A percentile compares a stretch with the other conserved stretches of the same genome.
Evolutionary conservation across 352 stramenopile species (phyloP).

Genomic region (Phytopythium delawarense): DNA sequence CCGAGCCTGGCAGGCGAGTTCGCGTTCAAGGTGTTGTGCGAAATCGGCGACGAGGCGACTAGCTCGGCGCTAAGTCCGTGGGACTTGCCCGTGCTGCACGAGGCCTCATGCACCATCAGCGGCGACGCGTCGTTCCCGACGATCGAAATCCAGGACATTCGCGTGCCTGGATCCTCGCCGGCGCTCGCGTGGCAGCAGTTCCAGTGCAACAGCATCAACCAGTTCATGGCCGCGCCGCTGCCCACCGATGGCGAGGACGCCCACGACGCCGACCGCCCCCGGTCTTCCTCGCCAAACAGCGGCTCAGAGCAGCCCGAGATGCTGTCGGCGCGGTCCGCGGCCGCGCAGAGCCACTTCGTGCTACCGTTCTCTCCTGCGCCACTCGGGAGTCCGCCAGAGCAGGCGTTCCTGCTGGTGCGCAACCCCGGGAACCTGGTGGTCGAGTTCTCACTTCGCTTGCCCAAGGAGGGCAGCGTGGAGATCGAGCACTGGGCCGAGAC

Average conservation of each 20-base stretch:
- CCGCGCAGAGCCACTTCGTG: constrained; percentile 41
- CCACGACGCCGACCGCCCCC: constrained; percentile 7
- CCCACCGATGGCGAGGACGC: constrained; percentile 17
- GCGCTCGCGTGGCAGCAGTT: constrained; percentile 69
- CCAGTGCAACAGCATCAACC: constrained; percentile 67
- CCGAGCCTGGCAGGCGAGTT: constrained; percentile 59
- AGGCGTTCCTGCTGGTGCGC: constrained; percentile 72
- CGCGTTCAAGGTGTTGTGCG: constrained; percentile 67
- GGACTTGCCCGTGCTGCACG: constrained; percentile 16
- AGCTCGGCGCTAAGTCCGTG: constrained; percentile 21
- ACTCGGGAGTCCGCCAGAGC: constrained; percentile 42
- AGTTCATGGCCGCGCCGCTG: constrained; percentile 56
- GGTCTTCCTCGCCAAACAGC: not conserved
- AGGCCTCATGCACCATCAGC: constrained; percentile 42
- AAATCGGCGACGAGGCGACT: constrained; percentile 21
- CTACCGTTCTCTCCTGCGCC: constrained; percentile 80
- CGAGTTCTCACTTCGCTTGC: constrained; percentile 81
- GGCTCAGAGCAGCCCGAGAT: constrained; percentile 1
- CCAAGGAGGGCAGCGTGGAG: constrained; percentile 90
- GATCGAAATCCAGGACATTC: constrained; percentile 80
- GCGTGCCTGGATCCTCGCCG: constrained; percentile 48
- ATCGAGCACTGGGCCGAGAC: constrained; percentile 93
- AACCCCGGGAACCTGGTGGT: constrained; percentile 87
- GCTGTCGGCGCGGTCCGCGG: not conserved
- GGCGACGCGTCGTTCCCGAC: constrained; percentile 86